These are phyloP conservation scores for Epichloe gansuensis DNA, from an alignment of 2,329 filamentous ascomycete species.

Conservation along the genomic window DNA sequence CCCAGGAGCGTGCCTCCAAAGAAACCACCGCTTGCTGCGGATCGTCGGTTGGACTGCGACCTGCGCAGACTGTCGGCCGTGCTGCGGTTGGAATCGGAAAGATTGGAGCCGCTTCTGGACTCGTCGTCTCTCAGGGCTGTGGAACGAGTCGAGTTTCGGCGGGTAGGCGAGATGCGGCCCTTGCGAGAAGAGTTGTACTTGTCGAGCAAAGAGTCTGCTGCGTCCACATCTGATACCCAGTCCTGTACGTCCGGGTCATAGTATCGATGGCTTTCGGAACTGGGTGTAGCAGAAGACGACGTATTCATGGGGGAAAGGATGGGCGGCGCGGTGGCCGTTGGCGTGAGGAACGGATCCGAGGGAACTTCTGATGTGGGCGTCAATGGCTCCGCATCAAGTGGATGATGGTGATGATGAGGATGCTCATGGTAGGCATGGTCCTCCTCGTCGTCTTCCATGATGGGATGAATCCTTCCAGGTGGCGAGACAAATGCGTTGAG, in stretches of 20 bases:
- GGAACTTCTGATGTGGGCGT: conserved; percentile 26
- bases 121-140: conserved; percentile 31
- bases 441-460: conserved; percentile 47
- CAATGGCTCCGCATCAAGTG: not conserved
- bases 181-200: conserved; percentile 26
- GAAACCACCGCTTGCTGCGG: conserved; percentile 17
- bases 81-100: conserved; percentile 42
- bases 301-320: conserved; percentile 19
- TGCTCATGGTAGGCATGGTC: conserved; percentile 19
- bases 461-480: conserved; percentile 40
- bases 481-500: conserved; percentile 16
- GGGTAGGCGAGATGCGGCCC: conserved; percentile 27
- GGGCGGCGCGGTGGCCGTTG: conserved; percentile 17
- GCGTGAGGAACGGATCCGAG: conserved; percentile 41
- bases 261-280: conserved; percentile 24
- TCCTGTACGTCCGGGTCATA: conserved; percentile 43
- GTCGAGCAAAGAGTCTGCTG: conserved; percentile 38
- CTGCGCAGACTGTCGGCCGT: conserved; percentile 28
- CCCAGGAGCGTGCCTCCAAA: conserved; percentile 16
- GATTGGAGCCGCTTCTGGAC: conserved; percentile 41
- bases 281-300: conserved; percentile 24
- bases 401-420: not conserved
- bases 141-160: conserved; percentile 25
- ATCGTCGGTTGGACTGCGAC: conserved; percentile 21
- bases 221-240: conserved; percentile 46